These are phyloP conservation scores for Solioccasus polychromus DNA, from an alignment of 768 basidiomycete species.

Conservation along the genomic window DNA sequence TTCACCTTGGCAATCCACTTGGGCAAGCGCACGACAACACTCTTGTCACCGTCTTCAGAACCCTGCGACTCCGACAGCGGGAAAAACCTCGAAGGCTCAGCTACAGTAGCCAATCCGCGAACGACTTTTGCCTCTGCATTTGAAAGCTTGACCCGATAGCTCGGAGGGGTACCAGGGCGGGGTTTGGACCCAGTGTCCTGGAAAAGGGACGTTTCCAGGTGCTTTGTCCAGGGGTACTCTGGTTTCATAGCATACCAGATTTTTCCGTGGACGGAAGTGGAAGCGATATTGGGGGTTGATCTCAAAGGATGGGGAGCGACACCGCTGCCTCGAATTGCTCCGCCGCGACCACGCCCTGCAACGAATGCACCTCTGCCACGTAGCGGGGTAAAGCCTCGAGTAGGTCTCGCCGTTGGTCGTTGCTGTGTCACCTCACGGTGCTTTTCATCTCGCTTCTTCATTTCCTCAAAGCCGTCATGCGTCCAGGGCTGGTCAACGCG, in stretches of 20 bases:
- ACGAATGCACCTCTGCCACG: conserved; percentile 50
- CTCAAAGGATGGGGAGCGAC: conserved; percentile 29
- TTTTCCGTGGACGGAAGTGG: conserved; percentile 37
- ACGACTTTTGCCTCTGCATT: conserved; percentile 44
- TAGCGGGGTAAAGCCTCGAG: conserved; percentile 35
- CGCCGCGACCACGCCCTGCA: conserved; percentile 42
- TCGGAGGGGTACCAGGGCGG: conserved; percentile 51
- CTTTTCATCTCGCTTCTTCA: conserved; percentile 72
- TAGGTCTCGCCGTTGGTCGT: conserved; percentile 26
- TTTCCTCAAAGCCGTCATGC: conserved; percentile 87
- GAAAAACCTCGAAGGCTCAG: conserved; percentile 11
- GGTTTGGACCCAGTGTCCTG: conserved; percentile 58
- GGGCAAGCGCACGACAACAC: conserved; percentile 56
- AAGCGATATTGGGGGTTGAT: conserved; percentile 27
- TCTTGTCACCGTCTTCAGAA: conserved; percentile 44
- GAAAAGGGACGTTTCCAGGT: conserved; percentile 72
- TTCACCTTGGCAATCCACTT: conserved; percentile 38
- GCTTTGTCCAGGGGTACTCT: conserved; percentile 81
- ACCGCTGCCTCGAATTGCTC: conserved; percentile 45
- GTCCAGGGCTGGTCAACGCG: conserved; percentile 74
- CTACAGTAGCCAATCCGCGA: conserved; percentile 30
- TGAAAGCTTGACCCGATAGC: conserved; percentile 63
- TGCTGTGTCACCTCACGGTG: conserved; percentile 34
- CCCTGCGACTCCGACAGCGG: conserved; percentile 21
- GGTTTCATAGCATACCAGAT: conserved; percentile 76